Conservation (phyloP, 164 flowering plant genomes). For the Vitis riparia region DNA sequence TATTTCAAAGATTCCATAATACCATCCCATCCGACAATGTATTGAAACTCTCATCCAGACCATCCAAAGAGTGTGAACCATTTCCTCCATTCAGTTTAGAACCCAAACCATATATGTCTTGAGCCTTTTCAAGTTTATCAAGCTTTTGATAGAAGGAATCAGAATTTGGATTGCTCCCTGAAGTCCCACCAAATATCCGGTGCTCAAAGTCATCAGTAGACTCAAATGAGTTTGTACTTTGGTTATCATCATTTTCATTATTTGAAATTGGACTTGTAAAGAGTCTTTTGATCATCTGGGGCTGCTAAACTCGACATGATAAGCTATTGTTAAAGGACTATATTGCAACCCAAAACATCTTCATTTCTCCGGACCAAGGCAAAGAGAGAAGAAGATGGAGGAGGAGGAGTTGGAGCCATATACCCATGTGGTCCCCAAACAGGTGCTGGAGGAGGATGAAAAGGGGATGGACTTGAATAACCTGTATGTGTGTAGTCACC, state of each 20-base stretch:
- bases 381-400: too few relatives aligned
- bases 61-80: slow-evolving; percentile 25
- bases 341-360: too few relatives aligned
- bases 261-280: too few relatives aligned
- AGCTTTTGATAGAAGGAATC: slow-evolving; percentile 50
- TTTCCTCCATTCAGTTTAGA: slow-evolving; percentile 13
- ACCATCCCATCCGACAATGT: slow-evolving; percentile 71
- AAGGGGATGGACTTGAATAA: slow-evolving; percentile 85
- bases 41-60: slow-evolving; percentile 45
- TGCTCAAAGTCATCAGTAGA: slow-evolving; percentile 59
- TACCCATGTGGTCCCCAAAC: slow-evolving; percentile 99
- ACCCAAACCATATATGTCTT: slow-evolving; percentile 25
- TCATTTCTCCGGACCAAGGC: too few relatives aligned
- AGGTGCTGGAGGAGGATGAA: slow-evolving; percentile 83
- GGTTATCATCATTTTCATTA: slow-evolving; percentile 17
- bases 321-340: too few relatives aligned
- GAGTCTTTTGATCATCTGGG: too few relatives aligned
- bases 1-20: too few relatives aligned
- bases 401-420: too few relatives aligned
- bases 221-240: slow-evolving; percentile 34
- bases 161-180: slow-evolving; percentile 25
- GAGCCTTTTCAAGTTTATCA: slow-evolving; percentile 43
- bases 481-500: slow-evolving; percentile 88
- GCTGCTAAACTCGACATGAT: too few relatives aligned
- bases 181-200: slow-evolving; percentile 51